These are phyloP conservation scores for Phycomyces nitens DNA, from an alignment of 192 early-diverging fungal species.

Conservation along the genomic window DNA sequence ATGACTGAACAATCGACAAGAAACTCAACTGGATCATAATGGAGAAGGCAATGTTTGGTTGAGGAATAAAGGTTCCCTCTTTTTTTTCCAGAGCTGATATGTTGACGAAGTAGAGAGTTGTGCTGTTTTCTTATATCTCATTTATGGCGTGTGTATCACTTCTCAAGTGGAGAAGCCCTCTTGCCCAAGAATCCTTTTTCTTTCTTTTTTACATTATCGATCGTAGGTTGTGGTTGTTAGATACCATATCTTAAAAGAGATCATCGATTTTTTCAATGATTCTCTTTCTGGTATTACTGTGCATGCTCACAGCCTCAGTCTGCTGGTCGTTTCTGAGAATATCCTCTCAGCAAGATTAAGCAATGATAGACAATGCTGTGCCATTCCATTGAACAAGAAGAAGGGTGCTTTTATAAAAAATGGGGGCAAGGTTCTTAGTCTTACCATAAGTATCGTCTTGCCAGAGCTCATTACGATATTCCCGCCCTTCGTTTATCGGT, in stretches of 20 bases:
- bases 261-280: too few species aligned
- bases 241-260: too few species aligned
- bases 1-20: not conserved
- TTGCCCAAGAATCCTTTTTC: too few species aligned
- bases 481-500: not conserved
- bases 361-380: not conserved
- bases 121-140: not conserved
- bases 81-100: not conserved
- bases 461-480: not conserved
- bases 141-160: not conserved
- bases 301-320: too few species aligned
- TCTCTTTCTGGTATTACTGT: too few species aligned
- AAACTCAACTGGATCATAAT: not conserved
- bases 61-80: not conserved
- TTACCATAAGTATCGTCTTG: conserved; percentile 3
- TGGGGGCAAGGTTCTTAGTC: not conserved
- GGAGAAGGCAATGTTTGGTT: not conserved
- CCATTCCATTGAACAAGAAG: not conserved
- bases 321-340: too few species aligned
- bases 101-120: not conserved
- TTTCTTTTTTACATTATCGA: too few species aligned
- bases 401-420: not conserved
- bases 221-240: too few species aligned
- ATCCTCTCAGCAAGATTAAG: too few species aligned
- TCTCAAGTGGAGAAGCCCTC: too few species aligned